phyloP scores from a whole-genome alignment of 768 basidiomycete genomes.

The Hericium alpestre region DNA sequence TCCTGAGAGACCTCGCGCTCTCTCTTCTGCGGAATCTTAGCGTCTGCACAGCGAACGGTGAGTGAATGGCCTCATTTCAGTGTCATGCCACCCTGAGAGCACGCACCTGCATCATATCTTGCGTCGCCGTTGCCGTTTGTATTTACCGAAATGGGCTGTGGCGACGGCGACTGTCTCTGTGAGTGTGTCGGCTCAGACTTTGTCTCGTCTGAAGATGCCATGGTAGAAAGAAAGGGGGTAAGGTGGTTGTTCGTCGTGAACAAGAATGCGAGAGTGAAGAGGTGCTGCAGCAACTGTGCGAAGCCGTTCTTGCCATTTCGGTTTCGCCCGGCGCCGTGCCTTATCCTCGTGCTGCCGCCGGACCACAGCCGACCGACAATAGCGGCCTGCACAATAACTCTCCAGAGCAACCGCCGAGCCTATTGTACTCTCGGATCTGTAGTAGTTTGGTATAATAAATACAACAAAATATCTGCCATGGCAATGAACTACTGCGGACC shows the following conservation, averaged over 20 bases:
- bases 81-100: not conserved
- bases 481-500: too few species aligned
- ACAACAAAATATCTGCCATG: too few species aligned
- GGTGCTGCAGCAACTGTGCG: constrained; percentile 1
- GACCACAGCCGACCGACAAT: not conserved
- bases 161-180: not conserved
- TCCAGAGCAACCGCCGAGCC: not conserved
- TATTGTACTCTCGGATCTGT: too few species aligned
- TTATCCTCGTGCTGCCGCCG: not conserved
- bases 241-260: not conserved
- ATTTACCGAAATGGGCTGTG: not conserved
- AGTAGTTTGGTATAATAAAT: too few species aligned
- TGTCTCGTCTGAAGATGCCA: not conserved
- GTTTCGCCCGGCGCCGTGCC: not conserved
- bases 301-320: constrained; percentile 2
- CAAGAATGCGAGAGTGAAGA: not conserved
- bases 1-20: constrained; percentile 73
- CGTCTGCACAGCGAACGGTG: constrained; percentile 24
- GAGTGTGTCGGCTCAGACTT: not conserved
- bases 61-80: not conserved
- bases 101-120: not conserved
- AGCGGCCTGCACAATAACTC: not conserved
- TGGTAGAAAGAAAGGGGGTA: not conserved
- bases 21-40: constrained; percentile 43
- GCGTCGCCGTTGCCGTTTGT: not conserved